Conservation (phyloP, 2,329 filamentous ascomycete genomes). For the Ilyonectria destructans region DNA sequence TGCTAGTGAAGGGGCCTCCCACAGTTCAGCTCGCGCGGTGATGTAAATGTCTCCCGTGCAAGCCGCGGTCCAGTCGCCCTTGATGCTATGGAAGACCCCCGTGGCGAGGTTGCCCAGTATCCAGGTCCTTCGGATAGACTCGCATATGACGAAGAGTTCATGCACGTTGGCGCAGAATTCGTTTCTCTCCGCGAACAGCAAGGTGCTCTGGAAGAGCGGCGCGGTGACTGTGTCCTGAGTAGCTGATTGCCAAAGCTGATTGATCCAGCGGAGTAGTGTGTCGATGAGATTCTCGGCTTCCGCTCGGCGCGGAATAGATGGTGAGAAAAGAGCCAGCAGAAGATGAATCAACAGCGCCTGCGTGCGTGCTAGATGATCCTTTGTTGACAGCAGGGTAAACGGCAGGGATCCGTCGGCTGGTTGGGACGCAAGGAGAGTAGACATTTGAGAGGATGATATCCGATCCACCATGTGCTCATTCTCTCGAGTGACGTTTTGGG, state of each 20-base stretch:
- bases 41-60: slow-evolving; percentile 6
- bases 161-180: too few relatives aligned
- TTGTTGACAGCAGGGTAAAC: too few relatives aligned
- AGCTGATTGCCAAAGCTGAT: slow-evolving; percentile 8
- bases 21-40: neutral
- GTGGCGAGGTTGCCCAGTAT: slow-evolving; percentile 5
- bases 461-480: too few relatives aligned
- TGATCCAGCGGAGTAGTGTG: neutral
- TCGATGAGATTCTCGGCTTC: slow-evolving; percentile 1
- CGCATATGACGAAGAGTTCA: slow-evolving; percentile 5
- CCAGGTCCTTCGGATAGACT: slow-evolving; percentile 10
- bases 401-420: too few relatives aligned
- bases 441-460: too few relatives aligned
- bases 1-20: slow-evolving; percentile 9
- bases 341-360: slow-evolving; percentile 17
- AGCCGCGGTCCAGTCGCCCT: neutral
- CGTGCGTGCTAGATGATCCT: slow-evolving; percentile 8
- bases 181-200: too few relatives aligned
- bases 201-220: too few relatives aligned
- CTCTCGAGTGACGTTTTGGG: too few relatives aligned
- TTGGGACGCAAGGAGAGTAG: too few relatives aligned
- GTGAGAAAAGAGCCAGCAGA: slow-evolving; percentile 6
- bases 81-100: slow-evolving; percentile 2
- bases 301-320: slow-evolving; percentile 10
- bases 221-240: neutral